Base-by-base conservation (phyloP, 1,139 yeast genomes). In the Hemisphaericaspora xylofermentans region DNA sequence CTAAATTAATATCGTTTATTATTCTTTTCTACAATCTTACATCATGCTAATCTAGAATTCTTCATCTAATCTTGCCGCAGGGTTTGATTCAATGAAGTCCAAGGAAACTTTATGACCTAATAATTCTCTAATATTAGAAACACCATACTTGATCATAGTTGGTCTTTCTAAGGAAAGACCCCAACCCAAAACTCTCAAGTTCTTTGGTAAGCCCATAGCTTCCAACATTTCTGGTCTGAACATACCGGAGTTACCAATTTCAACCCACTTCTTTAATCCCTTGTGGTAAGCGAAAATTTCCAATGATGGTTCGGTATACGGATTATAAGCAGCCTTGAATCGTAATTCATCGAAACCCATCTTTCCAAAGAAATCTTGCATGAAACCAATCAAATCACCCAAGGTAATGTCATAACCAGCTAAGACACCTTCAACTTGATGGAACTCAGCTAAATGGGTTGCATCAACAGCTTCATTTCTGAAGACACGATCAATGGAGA, bases 401-500 rank as follows among this genome's bases (percentile, higher is more conserved):
- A 94, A 74, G 16, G 98, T 91, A 57, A 93, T 74, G 66, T 89
- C 87, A 68, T 88, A 91, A 60, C 95, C 98, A 29, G 98, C 98
- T 64, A 94, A 76, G 43, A 94, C 98, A 72, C 99, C 99, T 72
- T 94, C 99, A 48, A 94, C 95, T 73, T 94, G 99, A 69, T 93
- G 98, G 77, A 94, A 94, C 72, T 94, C 99, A 21, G 98, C 98
- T 68, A 94, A 80, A 68, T 94, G 99, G n/a, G 99, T 94, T 41
- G 98, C 98, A 64, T 94, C 99, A 42, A 94, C 98, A 17, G 99
- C 98, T 74, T 94, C 99, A 64, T 94, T 94, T 74, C 99, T 88
- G 86, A 94, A 94, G 49, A 94, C 99, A 63, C 97, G 82, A 68
- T 94, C 99, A 57, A 94, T 94, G 40, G 96, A 88, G 74, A 94